Base-by-base conservation (phyloP, 2,329 filamentous ascomycete species). In the Colletotrichum echinochloae region DNA sequence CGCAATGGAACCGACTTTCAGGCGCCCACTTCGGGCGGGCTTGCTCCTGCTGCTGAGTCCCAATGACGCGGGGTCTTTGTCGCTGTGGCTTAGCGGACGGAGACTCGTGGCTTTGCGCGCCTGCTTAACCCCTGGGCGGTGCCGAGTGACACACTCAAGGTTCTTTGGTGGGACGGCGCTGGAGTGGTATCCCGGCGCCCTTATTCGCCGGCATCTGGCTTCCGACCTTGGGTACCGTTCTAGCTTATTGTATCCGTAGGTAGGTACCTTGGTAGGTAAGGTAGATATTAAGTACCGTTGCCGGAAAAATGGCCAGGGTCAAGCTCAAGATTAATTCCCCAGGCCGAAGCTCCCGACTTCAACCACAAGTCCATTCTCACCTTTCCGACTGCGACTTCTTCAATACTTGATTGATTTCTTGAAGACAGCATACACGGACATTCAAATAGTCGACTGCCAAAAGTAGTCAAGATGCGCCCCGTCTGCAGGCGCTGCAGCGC, bases 41-140 rank as follows among this genome's bases (percentile, higher is more conserved):
- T 23, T 39, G 52, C 60, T 39, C 62, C 57, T 49, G 65, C 44
- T 44, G 28, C 55, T 35, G 56, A 52, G 39, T 62, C 30, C 51
- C 51, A 35, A 70, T 70, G 67, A 70, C 67, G 67, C 64, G 67
- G 63, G 67, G 67, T 56, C 52, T 35, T 26, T n/a, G 28, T 60
- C 41, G 57, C 49, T 70, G 67, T 70, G 67, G 41, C 57, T 60
- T 60, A 60, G 57, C 57, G 14, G 57, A 48, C 30, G 30, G 39
- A 28, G 44, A 48, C 41, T 14, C 33, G 57, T 35, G 57, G 57
- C 41, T 60, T 60, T 60, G 23, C 57, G 55, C 26, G 28, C 30
- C 23, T n/a, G n/a, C n/a, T n/a, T n/a, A n/a, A n/a, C 55, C 55
- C 37, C 23, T 28, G 20, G 37, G 55, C 26, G 55, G 37, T 57